These are phyloP conservation scores for Allodekkera sacchari DNA, from an alignment of 805 yeast species.

Conservation along the genomic window DNA sequence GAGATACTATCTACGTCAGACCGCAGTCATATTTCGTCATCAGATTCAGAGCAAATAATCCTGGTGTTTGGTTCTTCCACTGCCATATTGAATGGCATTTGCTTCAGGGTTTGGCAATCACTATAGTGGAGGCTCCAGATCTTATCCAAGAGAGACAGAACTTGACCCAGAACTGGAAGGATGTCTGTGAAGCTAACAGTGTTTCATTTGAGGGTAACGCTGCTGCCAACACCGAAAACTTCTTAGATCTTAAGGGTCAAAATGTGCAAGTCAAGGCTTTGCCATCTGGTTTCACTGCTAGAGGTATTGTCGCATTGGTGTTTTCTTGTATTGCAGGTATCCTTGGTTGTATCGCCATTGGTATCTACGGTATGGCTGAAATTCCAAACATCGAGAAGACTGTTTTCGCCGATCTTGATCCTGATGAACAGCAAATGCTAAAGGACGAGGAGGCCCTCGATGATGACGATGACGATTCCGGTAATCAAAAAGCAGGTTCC, in stretches of 20 bases:
- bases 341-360: constrained; percentile 69
- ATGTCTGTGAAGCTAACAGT: constrained; percentile 51
- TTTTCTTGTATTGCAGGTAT: constrained; percentile 84
- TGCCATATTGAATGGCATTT: constrained; percentile 99
- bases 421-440: constrained; percentile 34
- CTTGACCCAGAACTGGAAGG: constrained; percentile 51
- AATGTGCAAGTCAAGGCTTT: constrained; percentile 57
- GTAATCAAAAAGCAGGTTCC: constrained; percentile 8
- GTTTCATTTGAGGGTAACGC: constrained; percentile 70
- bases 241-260: constrained; percentile 65
- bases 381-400: constrained; percentile 58
- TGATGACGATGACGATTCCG: constrained; percentile 17
- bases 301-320: constrained; percentile 89
- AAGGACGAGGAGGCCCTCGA: constrained; percentile 13
- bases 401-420: constrained; percentile 47
- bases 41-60: constrained; percentile 87
- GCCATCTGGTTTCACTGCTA: constrained; percentile 89
- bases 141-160: constrained; percentile 54
- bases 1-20: constrained; percentile 75
- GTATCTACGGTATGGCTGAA: constrained; percentile 82
- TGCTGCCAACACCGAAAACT: constrained; percentile 66
- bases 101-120: constrained; percentile 83
- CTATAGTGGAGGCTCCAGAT: constrained; percentile 76
- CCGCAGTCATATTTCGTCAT: constrained; percentile 82
- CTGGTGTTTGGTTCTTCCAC: constrained; percentile 99